Base-by-base conservation (phyloP, 1,139 yeast genomes). In the Hyphopichia burtonii region DNA sequence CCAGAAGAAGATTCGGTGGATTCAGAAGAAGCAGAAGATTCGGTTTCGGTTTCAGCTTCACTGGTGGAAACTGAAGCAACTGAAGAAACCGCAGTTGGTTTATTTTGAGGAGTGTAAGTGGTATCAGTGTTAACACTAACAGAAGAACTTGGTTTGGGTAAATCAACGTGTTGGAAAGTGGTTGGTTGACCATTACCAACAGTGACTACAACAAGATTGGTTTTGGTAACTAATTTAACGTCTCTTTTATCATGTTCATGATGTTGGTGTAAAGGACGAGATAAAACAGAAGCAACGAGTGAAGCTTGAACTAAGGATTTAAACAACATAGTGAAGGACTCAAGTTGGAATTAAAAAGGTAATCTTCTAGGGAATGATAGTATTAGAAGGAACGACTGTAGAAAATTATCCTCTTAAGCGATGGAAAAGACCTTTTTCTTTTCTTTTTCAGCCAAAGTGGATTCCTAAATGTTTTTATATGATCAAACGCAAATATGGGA, bases 261-360 rank as follows among this genome's bases (percentile, higher is more conserved):
- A 50, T 68, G 72, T 50, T 67, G 68, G 49, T 64, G 63, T 51
- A 66, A 56, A 39, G 68, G 68, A 46, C 58, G 60, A 44, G 68
- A 66, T 33, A 76, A 47, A 37, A 61, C 61, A 32, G 64, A 61
- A 41, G 65, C 66, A 47, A 66, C 66, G 44, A 74, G 51, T 28
- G 73, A 61, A 36, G 71, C 60, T 40, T 70, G 53, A 49, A 65
- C 54, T 49, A 70, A 46, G 46, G 72, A 66, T 51, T 70, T 72
- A 61, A 78, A 76, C 61, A 78, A 69, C 85, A 80, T 80, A 34
- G 18, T 16, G 25, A 37, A 31, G 7, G 34, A 37, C 20, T 15
- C 19, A 7, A 30, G 22, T 23, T 23, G 14, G 33, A 5, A 22
- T 18, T 10, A 18, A 16, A 36, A 5, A 27, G 18, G 4, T 20